Percentiles rank a stretch among this genome's conserved stretches.
Evolutionary conservation across 2,329 filamentous ascomycete species (phyloP).

Genomic region (Xylaria sp.): DNA sequence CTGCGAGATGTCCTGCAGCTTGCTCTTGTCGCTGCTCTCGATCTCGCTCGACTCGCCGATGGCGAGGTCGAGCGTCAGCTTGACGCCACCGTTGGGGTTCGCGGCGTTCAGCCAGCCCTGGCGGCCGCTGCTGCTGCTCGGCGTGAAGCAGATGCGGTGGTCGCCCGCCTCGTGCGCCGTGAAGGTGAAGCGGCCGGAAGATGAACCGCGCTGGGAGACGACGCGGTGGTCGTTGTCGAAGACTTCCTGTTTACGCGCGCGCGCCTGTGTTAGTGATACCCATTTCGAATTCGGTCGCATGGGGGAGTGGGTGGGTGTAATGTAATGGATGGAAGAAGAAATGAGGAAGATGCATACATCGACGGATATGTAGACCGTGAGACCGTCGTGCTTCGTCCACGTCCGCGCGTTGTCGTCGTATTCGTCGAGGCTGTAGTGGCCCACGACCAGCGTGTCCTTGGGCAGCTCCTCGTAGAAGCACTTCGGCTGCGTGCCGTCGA

Average conservation of each 20-base stretch:
- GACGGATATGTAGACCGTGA: constrained; percentile 90
- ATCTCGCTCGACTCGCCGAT: constrained; percentile 96
- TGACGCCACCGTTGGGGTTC: constrained; percentile 78
- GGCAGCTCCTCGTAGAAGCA: constrained; percentile 99
- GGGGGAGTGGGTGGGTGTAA: too few relatives aligned
- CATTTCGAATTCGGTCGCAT: too few relatives aligned
- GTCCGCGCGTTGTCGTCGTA: constrained; percentile 75
- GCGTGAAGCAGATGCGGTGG: constrained; percentile 94
- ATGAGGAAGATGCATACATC: too few relatives aligned
- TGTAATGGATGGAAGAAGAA: too few relatives aligned
- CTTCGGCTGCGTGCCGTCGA: constrained; percentile 85
- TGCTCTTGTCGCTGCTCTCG: constrained; percentile 91
- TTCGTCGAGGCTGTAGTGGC: constrained; percentile 88
- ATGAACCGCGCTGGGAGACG: constrained; percentile 82
- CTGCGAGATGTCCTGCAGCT: constrained; percentile 88
- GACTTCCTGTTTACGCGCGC: constrained; percentile 69
- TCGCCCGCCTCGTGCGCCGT: constrained; percentile 93
- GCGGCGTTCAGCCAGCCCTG: constrained; percentile 77
- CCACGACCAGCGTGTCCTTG: constrained; percentile 96
- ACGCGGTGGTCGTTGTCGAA: constrained; percentile 99
- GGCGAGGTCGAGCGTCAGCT: constrained; percentile 86
- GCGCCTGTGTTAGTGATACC: too few relatives aligned
- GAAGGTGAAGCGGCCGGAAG: constrained; percentile 91
- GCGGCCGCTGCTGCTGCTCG: constrained; percentile 76
- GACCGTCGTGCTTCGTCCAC: constrained; percentile 78